phyloP scores from a whole-genome alignment of 75 land plant genomes.

The Cryptomeria japonica region DNA sequence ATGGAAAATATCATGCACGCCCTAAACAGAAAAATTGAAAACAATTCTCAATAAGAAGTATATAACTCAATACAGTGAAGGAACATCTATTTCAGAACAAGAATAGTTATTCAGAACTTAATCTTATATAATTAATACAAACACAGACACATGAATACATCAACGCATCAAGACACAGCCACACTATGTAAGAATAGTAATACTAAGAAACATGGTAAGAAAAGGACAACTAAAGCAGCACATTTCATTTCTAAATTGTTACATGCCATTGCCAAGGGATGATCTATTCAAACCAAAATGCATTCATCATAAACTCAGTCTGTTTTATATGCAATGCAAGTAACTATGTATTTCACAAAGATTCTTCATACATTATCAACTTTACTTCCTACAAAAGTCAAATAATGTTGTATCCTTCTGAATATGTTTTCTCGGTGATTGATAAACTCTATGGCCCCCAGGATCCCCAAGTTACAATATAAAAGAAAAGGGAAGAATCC shows the following conservation, averaged over 20 bases:
- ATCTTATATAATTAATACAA: background rate
- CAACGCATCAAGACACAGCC: background rate
- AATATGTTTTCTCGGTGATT: background rate
- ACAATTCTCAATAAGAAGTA: background rate
- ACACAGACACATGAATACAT: background rate
- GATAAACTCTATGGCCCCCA: background rate
- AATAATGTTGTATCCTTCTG: background rate
- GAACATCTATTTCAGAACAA: background rate
- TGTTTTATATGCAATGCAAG: background rate
- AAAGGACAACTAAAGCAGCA: background rate
- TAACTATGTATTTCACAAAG: background rate
- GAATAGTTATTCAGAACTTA: background rate
- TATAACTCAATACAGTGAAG: background rate
- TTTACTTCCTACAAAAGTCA: background rate
- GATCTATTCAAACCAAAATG: background rate
- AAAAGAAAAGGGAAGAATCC: background rate
- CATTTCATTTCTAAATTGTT: background rate
- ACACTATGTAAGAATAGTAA: too few species aligned
- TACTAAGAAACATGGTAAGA: background rate
- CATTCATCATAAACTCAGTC: background rate
- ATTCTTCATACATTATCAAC: background rate
- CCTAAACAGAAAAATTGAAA: conserved; percentile 38
- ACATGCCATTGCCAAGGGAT: background rate
- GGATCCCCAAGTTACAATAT: background rate
- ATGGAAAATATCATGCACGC: conserved; percentile 94